Evolutionary conservation across 1,284 basidiomycete species (phyloP), one percentile per base, ranked within the genome.

Genomic region (Stereum hirsutum): DNA sequence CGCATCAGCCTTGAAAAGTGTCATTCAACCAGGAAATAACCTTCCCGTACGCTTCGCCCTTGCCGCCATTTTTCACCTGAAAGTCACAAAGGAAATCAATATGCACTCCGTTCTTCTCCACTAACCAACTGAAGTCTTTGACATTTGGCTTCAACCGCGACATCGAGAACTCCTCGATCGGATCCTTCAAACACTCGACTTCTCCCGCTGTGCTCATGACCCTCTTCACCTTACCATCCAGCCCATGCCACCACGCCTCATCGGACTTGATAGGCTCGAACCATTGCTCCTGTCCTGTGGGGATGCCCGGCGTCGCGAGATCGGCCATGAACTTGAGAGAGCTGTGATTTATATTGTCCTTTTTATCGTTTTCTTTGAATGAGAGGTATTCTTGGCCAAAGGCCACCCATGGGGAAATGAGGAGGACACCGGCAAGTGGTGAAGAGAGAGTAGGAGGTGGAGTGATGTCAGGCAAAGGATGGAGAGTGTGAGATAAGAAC

Each of bases 401-500:
- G 23, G 24, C 11, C 2, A 30, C 26, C 39, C 39, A 40, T 2
- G 39, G 39, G 6, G 39, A 40, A 1, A 40, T 40, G 3, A 40
- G 26, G 6, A 30, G 8, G 11, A 26, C 39, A n/a, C 39, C 39
- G 21, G 11, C 39, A 2, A 40, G 5, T 7, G 39, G 39, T 6
- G 17, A 10, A 2, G 39, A 27, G 11, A 39, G 36, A 2, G 39
- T 19, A 1, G 39, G 23, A 8, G 39, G 39, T 14, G 39, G 11
- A 17, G 39, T 23, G 15, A 30, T 3, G 3, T 27, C 21, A 6
- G 39, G 39, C 11, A 15, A n/a, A 15, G 39, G 39, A 17, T 40
- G 39, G 3, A 40, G 43, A 17, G 64, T 55, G 44, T 70, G 66
- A 0, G 62, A 63, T 26, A 66, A 47, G 34, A 68, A 36, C 21